Conservation (phyloP, 2,329 filamentous ascomycete genomes). For the Colletotrichum simmondsii region DNA sequence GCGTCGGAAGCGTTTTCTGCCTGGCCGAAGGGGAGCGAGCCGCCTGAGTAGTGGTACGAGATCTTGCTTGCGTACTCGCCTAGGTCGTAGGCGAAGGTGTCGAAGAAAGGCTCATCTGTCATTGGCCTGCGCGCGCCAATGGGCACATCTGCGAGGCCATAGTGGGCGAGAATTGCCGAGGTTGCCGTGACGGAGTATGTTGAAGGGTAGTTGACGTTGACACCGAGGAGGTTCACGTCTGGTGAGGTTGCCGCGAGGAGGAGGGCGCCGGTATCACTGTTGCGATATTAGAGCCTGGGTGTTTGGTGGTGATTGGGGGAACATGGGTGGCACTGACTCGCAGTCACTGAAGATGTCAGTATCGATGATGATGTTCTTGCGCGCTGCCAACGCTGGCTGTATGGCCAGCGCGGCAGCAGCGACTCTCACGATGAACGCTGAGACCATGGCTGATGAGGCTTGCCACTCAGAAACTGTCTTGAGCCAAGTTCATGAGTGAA, state of each 20-base stretch:
- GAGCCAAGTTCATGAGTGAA: neutral
- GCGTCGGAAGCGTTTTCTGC: slow-evolving; percentile 53
- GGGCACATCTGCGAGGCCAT: slow-evolving; percentile 47
- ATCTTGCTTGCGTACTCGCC: slow-evolving; percentile 60
- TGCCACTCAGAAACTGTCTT: neutral
- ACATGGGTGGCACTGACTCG: slow-evolving; percentile 46
- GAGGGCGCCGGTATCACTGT: slow-evolving; percentile 53
- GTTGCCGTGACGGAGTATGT: slow-evolving; percentile 53
- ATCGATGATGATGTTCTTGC: slow-evolving; percentile 56
- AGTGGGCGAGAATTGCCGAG: slow-evolving; percentile 54
- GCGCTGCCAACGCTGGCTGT: slow-evolving; percentile 3
- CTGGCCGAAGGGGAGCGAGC: slow-evolving; percentile 45
- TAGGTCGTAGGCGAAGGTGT: slow-evolving; percentile 48
- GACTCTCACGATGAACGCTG: neutral
- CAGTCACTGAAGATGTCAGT: slow-evolving; percentile 60
- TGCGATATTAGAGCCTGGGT: neutral
- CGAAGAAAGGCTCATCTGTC: slow-evolving; percentile 55
- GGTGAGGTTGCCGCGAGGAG: slow-evolving; percentile 52
- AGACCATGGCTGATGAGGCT: neutral
- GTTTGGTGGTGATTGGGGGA: neutral
- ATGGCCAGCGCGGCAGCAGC: neutral
- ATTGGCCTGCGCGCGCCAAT: slow-evolving; percentile 53
- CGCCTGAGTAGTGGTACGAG: slow-evolving; percentile 52
- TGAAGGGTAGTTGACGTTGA: slow-evolving; percentile 54
- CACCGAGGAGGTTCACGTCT: slow-evolving; percentile 49